Conservation (phyloP, 345 rosid genomes). For the Salix viminalis region DNA sequence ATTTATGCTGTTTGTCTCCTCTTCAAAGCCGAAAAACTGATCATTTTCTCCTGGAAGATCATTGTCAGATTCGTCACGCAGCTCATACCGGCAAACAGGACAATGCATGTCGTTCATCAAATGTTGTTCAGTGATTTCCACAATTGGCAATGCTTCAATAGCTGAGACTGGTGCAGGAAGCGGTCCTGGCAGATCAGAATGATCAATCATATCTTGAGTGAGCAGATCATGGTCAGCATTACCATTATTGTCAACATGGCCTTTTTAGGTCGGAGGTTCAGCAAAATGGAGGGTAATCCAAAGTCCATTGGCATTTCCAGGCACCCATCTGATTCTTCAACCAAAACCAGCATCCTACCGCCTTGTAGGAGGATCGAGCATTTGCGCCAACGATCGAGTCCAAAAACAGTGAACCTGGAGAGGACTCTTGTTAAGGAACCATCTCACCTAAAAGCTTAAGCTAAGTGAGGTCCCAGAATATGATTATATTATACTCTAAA, state of each 20-base stretch:
- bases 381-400: constrained; percentile 19
- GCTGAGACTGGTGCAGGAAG: constrained; percentile 41
- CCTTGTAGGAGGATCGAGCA: constrained; percentile 17
- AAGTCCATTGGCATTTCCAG: constrained; percentile 23
- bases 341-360: background rate
- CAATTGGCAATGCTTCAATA: constrained; percentile 47
- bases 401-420: constrained; percentile 12
- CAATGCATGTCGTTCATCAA: constrained; percentile 40
- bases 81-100: constrained; percentile 58
- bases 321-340: constrained; percentile 35
- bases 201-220: constrained; percentile 11
- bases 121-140: constrained; percentile 26
- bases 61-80: constrained; percentile 9
- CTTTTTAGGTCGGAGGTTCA: constrained; percentile 15
- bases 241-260: background rate
- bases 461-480: no score
- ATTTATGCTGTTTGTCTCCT: constrained; percentile 15
- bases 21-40: constrained; percentile 16
- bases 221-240: constrained; percentile 3
- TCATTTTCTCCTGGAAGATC: background rate
- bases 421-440: background rate
- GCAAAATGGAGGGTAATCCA: constrained; percentile 59
- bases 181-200: constrained; percentile 39
- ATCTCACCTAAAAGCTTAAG: no score
- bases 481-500: no score